A percentile compares a stretch with the other conserved stretches of the same genome.
Evolutionary conservation across 331 rosid species (phyloP).

Genomic region (Quercus lobata): DNA sequence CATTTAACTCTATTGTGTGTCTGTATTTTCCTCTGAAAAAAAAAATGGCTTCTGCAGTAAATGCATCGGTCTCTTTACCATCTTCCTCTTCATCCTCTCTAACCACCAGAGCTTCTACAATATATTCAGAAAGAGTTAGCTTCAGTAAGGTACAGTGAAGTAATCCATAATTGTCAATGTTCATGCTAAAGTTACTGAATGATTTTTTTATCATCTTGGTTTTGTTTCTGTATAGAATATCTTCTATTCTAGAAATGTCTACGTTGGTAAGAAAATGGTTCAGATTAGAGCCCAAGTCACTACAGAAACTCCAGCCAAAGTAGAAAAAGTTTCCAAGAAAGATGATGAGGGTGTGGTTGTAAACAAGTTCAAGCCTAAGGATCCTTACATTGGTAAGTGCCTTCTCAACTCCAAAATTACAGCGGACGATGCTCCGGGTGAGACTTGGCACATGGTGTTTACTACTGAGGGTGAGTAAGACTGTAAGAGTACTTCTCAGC

Average conservation of each 20-base stretch:
- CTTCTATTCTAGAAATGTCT: slow-evolving; percentile 44
- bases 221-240: slow-evolving; percentile 38
- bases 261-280: slow-evolving; percentile 40
- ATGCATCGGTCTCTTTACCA: slow-evolving; percentile 82
- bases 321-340: slow-evolving; percentile 74
- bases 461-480: slow-evolving; percentile 69
- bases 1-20: no score
- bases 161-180: no score
- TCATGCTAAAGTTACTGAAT: no score
- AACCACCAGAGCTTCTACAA: slow-evolving; percentile 41
- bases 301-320: slow-evolving; percentile 81
- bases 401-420: slow-evolving; percentile 96
- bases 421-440: slow-evolving; percentile 99
- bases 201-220: background rate
- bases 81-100: slow-evolving; percentile 65
- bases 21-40: no score
- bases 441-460: slow-evolving; percentile 98
- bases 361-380: slow-evolving; percentile 84
- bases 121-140: slow-evolving; percentile 51
- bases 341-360: slow-evolving; percentile 82
- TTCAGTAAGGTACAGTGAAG: slow-evolving; percentile 49
- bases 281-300: slow-evolving; percentile 81
- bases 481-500: background rate
- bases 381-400: slow-evolving; percentile 65
- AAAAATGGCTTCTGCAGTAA: slow-evolving; percentile 77